Base-by-base conservation (phyloP, 768 basidiomycete genomes). In the Scleroderma bovista region DNA sequence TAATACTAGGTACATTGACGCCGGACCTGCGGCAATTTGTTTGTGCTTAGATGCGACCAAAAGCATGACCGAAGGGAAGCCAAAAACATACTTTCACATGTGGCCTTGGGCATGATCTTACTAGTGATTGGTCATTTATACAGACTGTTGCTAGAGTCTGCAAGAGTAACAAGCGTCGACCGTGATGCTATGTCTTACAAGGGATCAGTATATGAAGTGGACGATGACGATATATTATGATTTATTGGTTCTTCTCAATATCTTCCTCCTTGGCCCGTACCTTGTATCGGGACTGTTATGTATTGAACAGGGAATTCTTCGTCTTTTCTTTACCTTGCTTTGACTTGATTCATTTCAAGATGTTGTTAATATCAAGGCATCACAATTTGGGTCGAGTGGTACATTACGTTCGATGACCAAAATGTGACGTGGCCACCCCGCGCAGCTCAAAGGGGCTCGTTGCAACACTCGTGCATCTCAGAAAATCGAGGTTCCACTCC, bases 1-100 rank as follows among this genome's bases (percentile, higher is more conserved):
- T 76, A 47, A 99, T 72, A 1, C 84, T 83, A 20, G 96, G 96
- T 1, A 97, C 96, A 44, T 77, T 81, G 2, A 99, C 90, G 1
- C 92, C 93, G 10, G 81, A 79, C 38, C 87, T 71, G 53, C 17
- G 41, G 51, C 26, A 2, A 22, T 42, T 23, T 9, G 44, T 52
- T 13, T 51, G n/a, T 46, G 2, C 19, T 2, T 15, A 17, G 23
- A 29, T 9, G 41, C 16, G 16, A 43, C 15, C 13, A 11, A 23
- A 7, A n/a, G 16, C 9, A 8, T 8, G 4, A 38, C 26, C 26
- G n/a, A 29, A 29, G 26, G 37, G 16, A 13, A 57, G 33, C 7
- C 20, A 38, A 22, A 1, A n/a, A n/a, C n/a, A n/a, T n/a, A n/a
- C n/a, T n/a, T n/a, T n/a, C n/a, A n/a, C n/a, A n/a, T n/a, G n/a